phyloP scores from a whole-genome alignment of 179 eudicot genomes.

The Monotropa hypopitys region DNA sequence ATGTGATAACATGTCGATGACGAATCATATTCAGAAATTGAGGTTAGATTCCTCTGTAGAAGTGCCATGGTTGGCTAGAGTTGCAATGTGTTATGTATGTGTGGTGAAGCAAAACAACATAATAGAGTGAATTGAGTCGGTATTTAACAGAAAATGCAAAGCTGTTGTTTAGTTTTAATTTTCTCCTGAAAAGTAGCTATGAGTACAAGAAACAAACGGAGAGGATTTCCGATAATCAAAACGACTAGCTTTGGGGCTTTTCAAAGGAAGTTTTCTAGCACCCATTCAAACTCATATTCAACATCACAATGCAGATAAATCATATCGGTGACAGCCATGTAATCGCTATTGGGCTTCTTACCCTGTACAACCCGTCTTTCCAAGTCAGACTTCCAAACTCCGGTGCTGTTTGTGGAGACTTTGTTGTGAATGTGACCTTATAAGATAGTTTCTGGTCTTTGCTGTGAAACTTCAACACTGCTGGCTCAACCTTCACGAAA shows the following conservation, averaged over 20 bases:
- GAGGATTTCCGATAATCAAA: slow-evolving; percentile 2
- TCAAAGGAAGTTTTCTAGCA: neutral
- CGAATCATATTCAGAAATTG: neutral
- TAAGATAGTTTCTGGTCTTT: slow-evolving; percentile 43
- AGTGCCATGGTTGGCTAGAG: neutral
- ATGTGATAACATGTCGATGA: neutral
- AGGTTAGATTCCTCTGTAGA: neutral
- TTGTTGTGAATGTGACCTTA: slow-evolving; percentile 38
- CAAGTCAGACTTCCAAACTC: slow-evolving; percentile 58
- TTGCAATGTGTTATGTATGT: neutral
- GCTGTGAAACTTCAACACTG: slow-evolving; percentile 32
- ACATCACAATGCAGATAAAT: neutral
- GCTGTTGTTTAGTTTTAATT: neutral
- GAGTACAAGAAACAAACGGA: neutral
- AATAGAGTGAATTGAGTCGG: neutral
- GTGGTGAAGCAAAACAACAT: neutral
- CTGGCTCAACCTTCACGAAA: slow-evolving; percentile 50
- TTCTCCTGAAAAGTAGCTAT: neutral
- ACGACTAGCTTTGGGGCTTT: slow-evolving; percentile 10
- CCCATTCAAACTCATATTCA: neutral
- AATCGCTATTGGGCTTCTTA: slow-evolving; percentile 59
- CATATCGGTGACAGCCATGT: slow-evolving; percentile 55
- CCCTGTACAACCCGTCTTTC: slow-evolving; percentile 61
- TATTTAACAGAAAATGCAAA: neutral
- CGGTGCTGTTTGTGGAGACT: slow-evolving; percentile 30